phyloP scores from a whole-genome alignment of 768 basidiomycete species.

The Tephrocybe sp. region DNA sequence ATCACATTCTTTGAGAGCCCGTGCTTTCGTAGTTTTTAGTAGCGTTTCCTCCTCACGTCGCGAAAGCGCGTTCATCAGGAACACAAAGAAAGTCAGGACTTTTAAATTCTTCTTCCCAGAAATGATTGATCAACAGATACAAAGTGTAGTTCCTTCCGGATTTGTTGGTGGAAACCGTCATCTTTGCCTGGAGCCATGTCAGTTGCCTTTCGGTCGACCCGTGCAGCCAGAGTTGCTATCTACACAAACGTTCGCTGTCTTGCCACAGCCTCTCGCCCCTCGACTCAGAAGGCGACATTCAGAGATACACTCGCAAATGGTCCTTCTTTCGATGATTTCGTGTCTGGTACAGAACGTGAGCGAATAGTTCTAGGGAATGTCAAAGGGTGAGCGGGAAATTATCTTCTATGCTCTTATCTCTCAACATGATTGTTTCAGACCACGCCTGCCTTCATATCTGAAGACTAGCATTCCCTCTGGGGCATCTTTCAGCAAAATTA shows the following conservation, averaged over 20 bases:
- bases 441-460: slow-evolving; percentile 82
- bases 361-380: slow-evolving; percentile 73
- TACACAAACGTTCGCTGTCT: slow-evolving; percentile 40
- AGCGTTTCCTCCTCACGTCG: slow-evolving; percentile 87
- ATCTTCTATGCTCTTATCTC: background rate
- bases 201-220: slow-evolving; percentile 7
- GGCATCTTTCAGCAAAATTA: slow-evolving; percentile 86
- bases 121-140: background rate
- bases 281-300: slow-evolving; percentile 43
- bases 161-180: background rate
- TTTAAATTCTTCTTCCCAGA: no score
- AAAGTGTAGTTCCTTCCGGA: background rate
- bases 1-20: slow-evolving; percentile 80
- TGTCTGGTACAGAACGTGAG: slow-evolving; percentile 57
- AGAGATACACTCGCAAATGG: slow-evolving; percentile 57
- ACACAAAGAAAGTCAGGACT: no score
- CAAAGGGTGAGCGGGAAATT: slow-evolving; percentile 44
- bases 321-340: slow-evolving; percentile 80
- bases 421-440: slow-evolving; percentile 41
- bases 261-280: slow-evolving; percentile 45
- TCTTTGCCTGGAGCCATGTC: slow-evolving; percentile 10
- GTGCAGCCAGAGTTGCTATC: slow-evolving; percentile 12
- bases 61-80: slow-evolving; percentile 77
- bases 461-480: slow-evolving; percentile 94
- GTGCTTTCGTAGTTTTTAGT: slow-evolving; percentile 76